Conservation (phyloP, 2,329 filamentous ascomycete species). For the Xylaria sp. region DNA sequence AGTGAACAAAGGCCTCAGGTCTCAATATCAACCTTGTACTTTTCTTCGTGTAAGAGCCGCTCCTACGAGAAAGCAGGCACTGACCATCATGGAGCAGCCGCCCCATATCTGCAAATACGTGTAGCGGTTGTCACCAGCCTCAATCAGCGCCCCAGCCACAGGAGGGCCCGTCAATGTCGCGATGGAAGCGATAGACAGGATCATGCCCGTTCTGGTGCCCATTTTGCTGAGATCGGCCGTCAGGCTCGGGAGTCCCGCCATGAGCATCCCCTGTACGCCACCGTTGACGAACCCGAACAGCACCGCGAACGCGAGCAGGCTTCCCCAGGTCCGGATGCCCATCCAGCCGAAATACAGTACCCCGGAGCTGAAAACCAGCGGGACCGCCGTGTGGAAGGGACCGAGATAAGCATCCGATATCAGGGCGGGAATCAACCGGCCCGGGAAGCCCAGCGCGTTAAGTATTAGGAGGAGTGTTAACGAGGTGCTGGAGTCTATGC, state of each 20-base stretch:
- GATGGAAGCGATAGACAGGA: conserved; percentile 50
- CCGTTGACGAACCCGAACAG: conserved; percentile 20
- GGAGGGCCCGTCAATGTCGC: conserved; percentile 54
- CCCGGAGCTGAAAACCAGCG: conserved; percentile 34
- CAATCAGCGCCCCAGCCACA: conserved; percentile 53
- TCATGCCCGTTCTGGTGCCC: conserved; percentile 55
- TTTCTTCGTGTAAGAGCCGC: not conserved
- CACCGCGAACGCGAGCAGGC: conserved; percentile 15
- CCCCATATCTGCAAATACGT: conserved; percentile 45
- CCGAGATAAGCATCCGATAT: conserved; percentile 46
- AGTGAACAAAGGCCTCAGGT: not conserved
- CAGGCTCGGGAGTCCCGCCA: conserved; percentile 9
- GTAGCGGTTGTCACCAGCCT: conserved; percentile 44
- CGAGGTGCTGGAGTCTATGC: conserved; percentile 21
- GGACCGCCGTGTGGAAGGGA: conserved; percentile 51
- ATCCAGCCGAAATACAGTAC: conserved; percentile 48
- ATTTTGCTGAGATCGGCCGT: conserved; percentile 52
- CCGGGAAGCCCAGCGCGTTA: conserved; percentile 51
- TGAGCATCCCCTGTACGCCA: conserved; percentile 18
- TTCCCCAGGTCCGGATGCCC: conserved; percentile 36
- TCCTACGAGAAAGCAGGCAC: not conserved
- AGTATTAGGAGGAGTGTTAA: conserved; percentile 52
- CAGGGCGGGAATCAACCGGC: conserved; percentile 48
- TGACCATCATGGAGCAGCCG: conserved; percentile 6
- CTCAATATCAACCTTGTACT: not conserved